Percentiles rank a stretch among this genome's conserved stretches.
phyloP scores from a whole-genome alignment of 2,329 filamentous ascomycete species.

The Paecilomyces formosus region DNA sequence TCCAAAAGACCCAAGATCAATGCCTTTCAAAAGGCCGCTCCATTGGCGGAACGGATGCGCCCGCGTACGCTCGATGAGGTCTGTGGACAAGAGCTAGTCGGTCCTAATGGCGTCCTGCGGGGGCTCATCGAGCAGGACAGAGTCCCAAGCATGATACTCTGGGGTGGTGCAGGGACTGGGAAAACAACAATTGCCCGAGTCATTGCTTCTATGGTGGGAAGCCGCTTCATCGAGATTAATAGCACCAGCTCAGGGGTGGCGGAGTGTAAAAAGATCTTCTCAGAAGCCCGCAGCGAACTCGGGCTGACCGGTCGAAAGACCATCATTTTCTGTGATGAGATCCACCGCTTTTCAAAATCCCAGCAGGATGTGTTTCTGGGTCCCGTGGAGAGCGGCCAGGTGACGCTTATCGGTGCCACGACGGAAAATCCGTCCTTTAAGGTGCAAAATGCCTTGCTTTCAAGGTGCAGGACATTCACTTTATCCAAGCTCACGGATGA shows the following conservation, averaged over 20 bases:
- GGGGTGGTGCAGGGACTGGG: constrained; percentile 47
- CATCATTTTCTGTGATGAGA: constrained; percentile 96
- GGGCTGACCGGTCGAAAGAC: constrained; percentile 79
- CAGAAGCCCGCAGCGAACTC: constrained; percentile 73
- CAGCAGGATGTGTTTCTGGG: constrained; percentile 94
- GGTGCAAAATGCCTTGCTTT: constrained; percentile 78
- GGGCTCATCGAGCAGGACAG: constrained; percentile 77
- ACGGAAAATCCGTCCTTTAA: constrained; percentile 97
- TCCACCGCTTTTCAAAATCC: constrained; percentile 81
- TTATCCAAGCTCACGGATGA: constrained; percentile 65
- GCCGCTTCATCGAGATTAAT: constrained; percentile 91
- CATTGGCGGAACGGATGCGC: constrained; percentile 89
- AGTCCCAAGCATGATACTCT: constrained; percentile 92
- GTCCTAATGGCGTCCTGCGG: constrained; percentile 72
- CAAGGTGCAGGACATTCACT: constrained; percentile 85
- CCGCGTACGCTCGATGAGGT: constrained; percentile 78
- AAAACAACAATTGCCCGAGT: constrained; percentile 74
- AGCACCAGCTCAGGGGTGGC: constrained; percentile 80
- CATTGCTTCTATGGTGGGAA: constrained; percentile 73
- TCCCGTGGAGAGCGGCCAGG: constrained; percentile 81
- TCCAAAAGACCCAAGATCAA: constrained; percentile 61
- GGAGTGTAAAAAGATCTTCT: constrained; percentile 88
- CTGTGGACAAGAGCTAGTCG: constrained; percentile 86
- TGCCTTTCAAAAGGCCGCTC: constrained; percentile 62
- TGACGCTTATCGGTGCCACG: constrained; percentile 89